phyloP scores from a whole-genome alignment of 169 alveolate species.

The Eimeria sp. region DNA sequence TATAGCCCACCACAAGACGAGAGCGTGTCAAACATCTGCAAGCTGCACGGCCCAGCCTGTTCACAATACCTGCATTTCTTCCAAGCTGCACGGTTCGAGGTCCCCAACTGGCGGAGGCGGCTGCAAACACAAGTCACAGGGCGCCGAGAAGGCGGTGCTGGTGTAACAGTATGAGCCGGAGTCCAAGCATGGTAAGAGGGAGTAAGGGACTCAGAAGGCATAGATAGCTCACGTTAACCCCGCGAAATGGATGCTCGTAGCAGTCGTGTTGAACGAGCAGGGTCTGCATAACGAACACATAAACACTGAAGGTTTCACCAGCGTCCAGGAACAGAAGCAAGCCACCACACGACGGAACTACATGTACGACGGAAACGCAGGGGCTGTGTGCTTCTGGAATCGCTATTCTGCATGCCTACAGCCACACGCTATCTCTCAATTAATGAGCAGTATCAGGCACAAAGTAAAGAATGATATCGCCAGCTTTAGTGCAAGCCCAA shows the following conservation, averaged over 20 bases:
- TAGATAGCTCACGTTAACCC: conserved; percentile 54
- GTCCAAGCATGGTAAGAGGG: neutral
- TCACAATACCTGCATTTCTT: conserved; percentile 52
- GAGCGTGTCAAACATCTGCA: neutral
- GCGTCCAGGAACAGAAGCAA: neutral
- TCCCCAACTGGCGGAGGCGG: conserved; percentile 68
- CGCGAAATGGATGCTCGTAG: conserved; percentile 62
- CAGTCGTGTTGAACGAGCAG: conserved; percentile 75
- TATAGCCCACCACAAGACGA: neutral
- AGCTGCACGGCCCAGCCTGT: neutral
- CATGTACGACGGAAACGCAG: neutral
- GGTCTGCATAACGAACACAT: neutral
- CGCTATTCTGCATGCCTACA: neutral
- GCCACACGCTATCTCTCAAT: neutral
- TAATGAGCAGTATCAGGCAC: neutral
- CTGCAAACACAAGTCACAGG: conserved; percentile 20
- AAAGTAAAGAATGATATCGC: neutral
- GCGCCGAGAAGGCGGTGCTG: neutral
- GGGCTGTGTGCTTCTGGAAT: neutral
- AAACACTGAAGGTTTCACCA: neutral
- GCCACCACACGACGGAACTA: neutral
- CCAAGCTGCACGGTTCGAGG: conserved; percentile 71
- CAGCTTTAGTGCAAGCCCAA: neutral
- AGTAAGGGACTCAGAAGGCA: too few species aligned
- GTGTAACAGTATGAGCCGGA: neutral